A percentile compares a stretch with the other conserved stretches of the same genome.
Evolutionary conservation across 306 rosid species (phyloP).

Genomic region (Vigna hirtella): DNA sequence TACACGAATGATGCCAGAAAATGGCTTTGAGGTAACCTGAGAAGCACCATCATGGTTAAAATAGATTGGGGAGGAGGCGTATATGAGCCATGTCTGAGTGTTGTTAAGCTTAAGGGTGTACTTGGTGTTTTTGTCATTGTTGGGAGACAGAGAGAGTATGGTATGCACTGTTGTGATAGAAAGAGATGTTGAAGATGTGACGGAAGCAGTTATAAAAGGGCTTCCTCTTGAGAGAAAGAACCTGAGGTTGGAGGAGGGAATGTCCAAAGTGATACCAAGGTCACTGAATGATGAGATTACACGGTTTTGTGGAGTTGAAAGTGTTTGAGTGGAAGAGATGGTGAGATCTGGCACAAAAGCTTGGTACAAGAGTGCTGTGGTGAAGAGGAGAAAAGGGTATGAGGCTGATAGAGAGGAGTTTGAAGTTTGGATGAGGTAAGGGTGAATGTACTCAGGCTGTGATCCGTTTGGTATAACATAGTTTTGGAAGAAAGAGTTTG

Average conservation of each 20-base stretch:
- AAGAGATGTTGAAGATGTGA: conserved; percentile 50
- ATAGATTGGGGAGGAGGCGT: conserved; percentile 62
- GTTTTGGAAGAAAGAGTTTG: conserved; percentile 88
- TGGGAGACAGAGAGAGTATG: conserved; percentile 61
- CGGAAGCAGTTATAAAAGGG: conserved; percentile 68
- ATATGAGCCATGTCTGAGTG: conserved; percentile 78
- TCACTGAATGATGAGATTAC: conserved; percentile 68
- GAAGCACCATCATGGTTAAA: conserved; percentile 44
- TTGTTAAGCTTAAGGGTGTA: conserved; percentile 68
- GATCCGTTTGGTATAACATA: conserved; percentile 71
- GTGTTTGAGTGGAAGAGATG: conserved; percentile 52
- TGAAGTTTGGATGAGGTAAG: conserved; percentile 72
- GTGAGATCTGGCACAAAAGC: conserved; percentile 72
- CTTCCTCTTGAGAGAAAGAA: conserved; percentile 81
- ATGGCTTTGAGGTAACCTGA: conserved; percentile 53
- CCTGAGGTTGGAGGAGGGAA: conserved; percentile 68
- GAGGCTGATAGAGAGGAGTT: conserved; percentile 62
- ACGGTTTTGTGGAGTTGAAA: conserved; percentile 44
- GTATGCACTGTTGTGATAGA: conserved; percentile 70
- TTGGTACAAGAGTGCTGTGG: conserved; percentile 64
- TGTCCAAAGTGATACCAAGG: conserved; percentile 76
- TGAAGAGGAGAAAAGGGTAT: conserved; percentile 67
- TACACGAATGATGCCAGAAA: conserved; percentile 69
- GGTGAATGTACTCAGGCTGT: conserved; percentile 83
- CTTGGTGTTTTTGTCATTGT: conserved; percentile 56